These are phyloP conservation scores for Chlorokybus atmophyticus DNA, from an alignment of 139 green algal genomes.

Conservation along the genomic window DNA sequence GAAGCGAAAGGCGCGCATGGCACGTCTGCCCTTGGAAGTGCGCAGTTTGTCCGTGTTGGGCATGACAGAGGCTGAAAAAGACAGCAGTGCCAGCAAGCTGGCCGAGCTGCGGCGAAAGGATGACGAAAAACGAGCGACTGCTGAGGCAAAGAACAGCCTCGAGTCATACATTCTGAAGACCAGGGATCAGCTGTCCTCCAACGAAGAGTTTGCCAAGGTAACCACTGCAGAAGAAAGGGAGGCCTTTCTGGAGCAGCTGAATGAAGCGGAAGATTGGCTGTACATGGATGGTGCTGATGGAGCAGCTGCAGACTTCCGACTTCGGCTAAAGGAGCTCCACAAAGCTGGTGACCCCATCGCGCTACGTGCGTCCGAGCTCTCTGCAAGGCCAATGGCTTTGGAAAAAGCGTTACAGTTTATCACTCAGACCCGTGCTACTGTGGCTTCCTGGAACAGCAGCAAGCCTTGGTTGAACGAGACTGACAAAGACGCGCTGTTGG, in stretches of 20 bases:
- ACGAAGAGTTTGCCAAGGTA: constrained; percentile 36
- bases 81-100: too few relatives aligned
- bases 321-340: constrained; percentile 38
- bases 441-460: constrained; percentile 44
- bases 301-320: constrained; percentile 17
- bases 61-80: too few relatives aligned
- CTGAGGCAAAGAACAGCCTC: constrained; percentile 65
- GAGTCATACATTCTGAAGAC: constrained; percentile 80
- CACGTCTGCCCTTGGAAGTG: neutral
- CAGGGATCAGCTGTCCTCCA: constrained; percentile 37
- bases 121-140: constrained; percentile 35
- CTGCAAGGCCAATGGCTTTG: constrained; percentile 36
- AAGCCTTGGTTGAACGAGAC: constrained; percentile 74
- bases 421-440: constrained; percentile 29
- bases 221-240: constrained; percentile 57
- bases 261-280: constrained; percentile 82
- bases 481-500: constrained; percentile 37
- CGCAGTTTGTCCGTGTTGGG: too few relatives aligned
- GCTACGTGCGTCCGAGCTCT: constrained; percentile 31
- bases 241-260: constrained; percentile 41
- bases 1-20: neutral
- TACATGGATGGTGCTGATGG: constrained; percentile 69
- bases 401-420: constrained; percentile 33
- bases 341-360: constrained; percentile 39
- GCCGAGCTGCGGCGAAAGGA: too few relatives aligned